Percentiles rank a stretch among this genome's conserved stretches.
Conservation (phyloP, 495 filamentous ascomycete genomes). For the Tuber borchii region DNA sequence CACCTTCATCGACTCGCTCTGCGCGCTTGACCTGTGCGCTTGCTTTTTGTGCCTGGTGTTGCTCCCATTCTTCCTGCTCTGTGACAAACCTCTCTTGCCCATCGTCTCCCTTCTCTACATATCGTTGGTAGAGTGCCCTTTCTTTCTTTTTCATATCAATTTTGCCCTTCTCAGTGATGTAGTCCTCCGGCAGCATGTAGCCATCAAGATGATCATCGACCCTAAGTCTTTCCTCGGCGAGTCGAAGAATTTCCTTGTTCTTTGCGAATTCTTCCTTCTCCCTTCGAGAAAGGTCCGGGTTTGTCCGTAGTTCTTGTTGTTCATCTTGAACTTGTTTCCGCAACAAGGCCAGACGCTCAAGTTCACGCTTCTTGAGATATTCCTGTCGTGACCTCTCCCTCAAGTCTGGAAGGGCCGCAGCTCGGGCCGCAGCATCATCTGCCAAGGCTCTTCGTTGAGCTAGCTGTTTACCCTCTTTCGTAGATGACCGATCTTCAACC, state of each 20-base stretch:
- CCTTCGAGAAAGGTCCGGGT: constrained; percentile 62
- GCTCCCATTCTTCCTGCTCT: constrained; percentile 93
- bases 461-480: constrained; percentile 53
- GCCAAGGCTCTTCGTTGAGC: constrained; percentile 57
- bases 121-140: constrained; percentile 80
- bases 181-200: constrained; percentile 89
- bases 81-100: constrained; percentile 87
- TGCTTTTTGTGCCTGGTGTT: constrained; percentile 82
- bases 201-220: constrained; percentile 93
- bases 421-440: constrained; percentile 57
- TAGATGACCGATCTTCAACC: constrained; percentile 59
- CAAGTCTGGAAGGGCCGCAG: constrained; percentile 65
- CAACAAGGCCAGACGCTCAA: constrained; percentile 73
- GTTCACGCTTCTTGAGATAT: constrained; percentile 87
- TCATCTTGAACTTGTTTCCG: constrained; percentile 92
- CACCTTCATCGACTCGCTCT: constrained; percentile 71
- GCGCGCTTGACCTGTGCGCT: constrained; percentile 70
- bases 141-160: constrained; percentile 86
- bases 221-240: constrained; percentile 78
- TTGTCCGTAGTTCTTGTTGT: constrained; percentile 69
- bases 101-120: constrained; percentile 80
- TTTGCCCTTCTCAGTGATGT: constrained; percentile 86
- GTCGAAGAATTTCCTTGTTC: constrained; percentile 75
- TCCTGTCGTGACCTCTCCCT: constrained; percentile 79
- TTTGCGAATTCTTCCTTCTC: constrained; percentile 89